These are phyloP conservation scores for Dianthus caryophyllus DNA, from an alignment of 148 eudicot species.

Conservation along the genomic window DNA sequence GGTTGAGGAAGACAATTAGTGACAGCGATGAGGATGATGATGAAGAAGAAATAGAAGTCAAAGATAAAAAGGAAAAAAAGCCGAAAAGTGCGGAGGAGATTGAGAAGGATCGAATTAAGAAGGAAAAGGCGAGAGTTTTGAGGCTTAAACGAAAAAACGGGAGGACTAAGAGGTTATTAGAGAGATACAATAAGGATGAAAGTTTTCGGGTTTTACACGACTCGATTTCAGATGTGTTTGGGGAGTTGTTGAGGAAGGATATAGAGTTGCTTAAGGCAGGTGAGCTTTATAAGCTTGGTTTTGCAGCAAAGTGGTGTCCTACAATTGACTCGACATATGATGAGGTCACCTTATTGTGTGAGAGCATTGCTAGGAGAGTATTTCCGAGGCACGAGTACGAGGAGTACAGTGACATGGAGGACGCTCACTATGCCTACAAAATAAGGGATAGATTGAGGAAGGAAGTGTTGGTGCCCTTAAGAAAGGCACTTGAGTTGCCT, in stretches of 20 bases:
- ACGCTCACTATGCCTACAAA: conserved; percentile 38
- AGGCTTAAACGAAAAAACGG: conserved; percentile 11
- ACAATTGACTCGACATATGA: conserved; percentile 17
- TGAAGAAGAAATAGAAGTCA: neutral
- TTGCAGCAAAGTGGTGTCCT: conserved; percentile 19
- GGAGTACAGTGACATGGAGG: conserved; percentile 34
- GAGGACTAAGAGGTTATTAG: conserved; percentile 1
- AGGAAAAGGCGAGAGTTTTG: conserved; percentile 17
- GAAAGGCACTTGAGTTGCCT: conserved; percentile 36
- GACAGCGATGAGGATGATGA: too few species aligned
- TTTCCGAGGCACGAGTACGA: conserved; percentile 26
- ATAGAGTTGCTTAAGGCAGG: conserved; percentile 2
- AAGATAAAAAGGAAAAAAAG: neutral
- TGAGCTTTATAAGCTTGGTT: conserved; percentile 7
- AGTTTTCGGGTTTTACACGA: conserved; percentile 3
- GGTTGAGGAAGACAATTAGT: too few species aligned
- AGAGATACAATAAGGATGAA: conserved; percentile 2
- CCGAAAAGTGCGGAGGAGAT: conserved; percentile 2
- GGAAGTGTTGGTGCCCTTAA: conserved; percentile 48
- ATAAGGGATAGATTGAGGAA: conserved; percentile 45
- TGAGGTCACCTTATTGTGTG: conserved; percentile 17
- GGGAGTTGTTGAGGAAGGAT: conserved; percentile 11
- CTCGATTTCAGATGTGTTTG: conserved; percentile 10
- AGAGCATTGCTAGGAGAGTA: conserved; percentile 21
- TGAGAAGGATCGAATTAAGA: conserved; percentile 7